Percentiles rank a stretch among this genome's conserved stretches.
These are phyloP conservation scores for Candida ovalis DNA, from an alignment of 805 yeast species.

Conservation along the genomic window DNA sequence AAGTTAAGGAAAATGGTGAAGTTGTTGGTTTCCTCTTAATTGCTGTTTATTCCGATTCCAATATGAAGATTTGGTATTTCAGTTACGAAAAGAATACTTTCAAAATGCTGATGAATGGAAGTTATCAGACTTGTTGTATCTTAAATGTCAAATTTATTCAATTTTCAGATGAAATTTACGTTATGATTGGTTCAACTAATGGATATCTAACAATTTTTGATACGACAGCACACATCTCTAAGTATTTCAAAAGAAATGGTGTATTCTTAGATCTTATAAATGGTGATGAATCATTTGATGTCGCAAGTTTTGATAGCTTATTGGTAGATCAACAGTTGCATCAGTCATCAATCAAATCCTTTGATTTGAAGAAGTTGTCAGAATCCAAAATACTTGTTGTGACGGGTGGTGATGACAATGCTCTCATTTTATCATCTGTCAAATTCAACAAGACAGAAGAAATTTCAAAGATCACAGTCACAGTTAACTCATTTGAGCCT, in stretches of 20 bases:
- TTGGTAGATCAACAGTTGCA: slow-evolving; percentile 54
- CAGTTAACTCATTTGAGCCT: slow-evolving; percentile 35
- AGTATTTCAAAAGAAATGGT: slow-evolving; percentile 8
- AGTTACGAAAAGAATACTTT: slow-evolving; percentile 37
- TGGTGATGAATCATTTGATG: not conserved
- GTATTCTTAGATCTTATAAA: slow-evolving; percentile 1
- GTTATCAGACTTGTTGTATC: slow-evolving; percentile 74
- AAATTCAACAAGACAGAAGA: slow-evolving; percentile 21
- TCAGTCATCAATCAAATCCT: slow-evolving; percentile 78
- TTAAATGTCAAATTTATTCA: slow-evolving; percentile 52
- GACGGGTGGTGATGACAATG: slow-evolving; percentile 95
- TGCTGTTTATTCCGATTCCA: slow-evolving; percentile 84
- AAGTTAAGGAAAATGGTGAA: slow-evolving; percentile 24
- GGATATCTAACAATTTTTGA: slow-evolving; percentile 71
- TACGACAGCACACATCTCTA: slow-evolving; percentile 28
- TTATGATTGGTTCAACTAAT: slow-evolving; percentile 74
- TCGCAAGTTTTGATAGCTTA: slow-evolving; percentile 17
- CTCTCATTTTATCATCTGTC: slow-evolving; percentile 41
- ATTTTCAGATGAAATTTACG: slow-evolving; percentile 24
- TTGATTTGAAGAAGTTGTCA: slow-evolving; percentile 30
- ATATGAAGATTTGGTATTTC: slow-evolving; percentile 62
- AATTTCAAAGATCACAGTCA: slow-evolving; percentile 3
- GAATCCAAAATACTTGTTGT: slow-evolving; percentile 33
- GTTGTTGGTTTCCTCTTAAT: slow-evolving; percentile 48
- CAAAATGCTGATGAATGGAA: slow-evolving; percentile 40